A percentile compares a stretch with the other conserved stretches of the same genome.
phyloP scores from a whole-genome alignment of 352 stramenopile genomes.

The Globisporangium radiosum region DNA sequence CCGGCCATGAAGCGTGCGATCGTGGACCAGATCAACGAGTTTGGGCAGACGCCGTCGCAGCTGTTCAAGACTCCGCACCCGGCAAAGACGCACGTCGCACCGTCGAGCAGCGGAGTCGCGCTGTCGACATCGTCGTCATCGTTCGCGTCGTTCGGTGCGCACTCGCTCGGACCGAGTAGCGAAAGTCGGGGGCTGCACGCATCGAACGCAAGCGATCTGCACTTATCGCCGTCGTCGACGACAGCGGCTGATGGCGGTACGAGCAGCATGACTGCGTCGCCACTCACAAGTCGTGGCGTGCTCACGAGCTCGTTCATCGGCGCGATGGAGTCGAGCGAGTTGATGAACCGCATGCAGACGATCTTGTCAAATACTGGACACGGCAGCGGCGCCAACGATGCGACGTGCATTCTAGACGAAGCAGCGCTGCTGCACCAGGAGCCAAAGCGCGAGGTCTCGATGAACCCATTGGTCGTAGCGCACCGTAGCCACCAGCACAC shows the following conservation, averaged over 20 bases:
- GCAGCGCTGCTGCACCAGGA: conserved; percentile 44
- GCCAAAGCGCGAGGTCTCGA: conserved; percentile 30
- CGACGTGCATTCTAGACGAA: conserved; percentile 37
- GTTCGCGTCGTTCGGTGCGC: background rate
- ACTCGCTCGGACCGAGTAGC: conserved; percentile 3
- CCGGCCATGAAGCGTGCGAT: conserved; percentile 68
- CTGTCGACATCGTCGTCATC: background rate
- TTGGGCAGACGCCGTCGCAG: conserved; percentile 96
- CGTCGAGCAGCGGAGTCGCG: background rate
- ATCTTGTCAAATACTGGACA: conserved; percentile 40
- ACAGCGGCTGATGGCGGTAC: conserved; percentile 1
- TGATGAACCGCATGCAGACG: conserved; percentile 64
- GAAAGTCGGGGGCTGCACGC: background rate
- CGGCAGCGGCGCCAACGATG: conserved; percentile 18
- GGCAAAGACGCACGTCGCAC: conserved; percentile 14
- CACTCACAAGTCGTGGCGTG: conserved; percentile 19
- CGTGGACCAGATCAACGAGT: conserved; percentile 97
- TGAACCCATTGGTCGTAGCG: conserved; percentile 38
- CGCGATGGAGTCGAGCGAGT: conserved; percentile 47
- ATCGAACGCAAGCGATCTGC: background rate
- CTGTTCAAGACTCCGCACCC: conserved; percentile 85
- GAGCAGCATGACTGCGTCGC: conserved; percentile 16
- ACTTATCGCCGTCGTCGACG: background rate
- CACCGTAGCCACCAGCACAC: conserved; percentile 23
- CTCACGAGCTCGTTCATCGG: conserved; percentile 46